Evolutionary conservation across 2,329 filamentous ascomycete species (phyloP).

Genomic region (Fonsecaea pedrosoi): DNA sequence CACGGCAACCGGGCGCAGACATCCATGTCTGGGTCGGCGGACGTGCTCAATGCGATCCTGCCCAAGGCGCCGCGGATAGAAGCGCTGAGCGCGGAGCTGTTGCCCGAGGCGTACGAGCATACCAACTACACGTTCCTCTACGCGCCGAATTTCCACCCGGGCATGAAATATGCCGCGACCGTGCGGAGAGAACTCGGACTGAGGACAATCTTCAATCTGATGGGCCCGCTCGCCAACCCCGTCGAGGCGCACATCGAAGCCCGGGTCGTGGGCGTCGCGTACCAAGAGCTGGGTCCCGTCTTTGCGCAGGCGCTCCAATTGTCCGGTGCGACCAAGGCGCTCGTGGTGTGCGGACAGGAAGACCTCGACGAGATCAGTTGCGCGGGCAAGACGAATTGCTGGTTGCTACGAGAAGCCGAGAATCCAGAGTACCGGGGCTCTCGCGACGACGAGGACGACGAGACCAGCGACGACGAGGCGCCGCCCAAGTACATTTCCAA

Average conservation of each 20-base stretch:
- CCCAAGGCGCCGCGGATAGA: slow-evolving; percentile 76
- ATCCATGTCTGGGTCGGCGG: slow-evolving; percentile 92
- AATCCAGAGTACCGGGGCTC: slow-evolving; percentile 52
- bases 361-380: slow-evolving; percentile 96
- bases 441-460: slow-evolving; percentile 53
- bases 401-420: slow-evolving; percentile 69
- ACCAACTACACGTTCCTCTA: slow-evolving; percentile 96
- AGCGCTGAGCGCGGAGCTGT: slow-evolving; percentile 73
- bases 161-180: slow-evolving; percentile 86
- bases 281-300: slow-evolving; percentile 82
- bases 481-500: slow-evolving; percentile 55
- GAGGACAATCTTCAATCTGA: slow-evolving; percentile 96
- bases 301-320: slow-evolving; percentile 85
- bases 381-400: slow-evolving; percentile 86
- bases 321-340: slow-evolving; percentile 77
- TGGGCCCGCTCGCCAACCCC: slow-evolving; percentile 91
- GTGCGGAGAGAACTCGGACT: slow-evolving; percentile 88
- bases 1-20: slow-evolving; percentile 96
- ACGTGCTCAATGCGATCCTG: slow-evolving; percentile 78
- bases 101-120: slow-evolving; percentile 74
- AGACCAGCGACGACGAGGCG: slow-evolving; percentile 52
- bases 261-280: slow-evolving; percentile 89
- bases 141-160: slow-evolving; percentile 93
- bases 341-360: slow-evolving; percentile 92
- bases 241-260: slow-evolving; percentile 85